phyloP scores from a whole-genome alignment of 345 rosid species.

The Schrenkiella parvula region DNA sequence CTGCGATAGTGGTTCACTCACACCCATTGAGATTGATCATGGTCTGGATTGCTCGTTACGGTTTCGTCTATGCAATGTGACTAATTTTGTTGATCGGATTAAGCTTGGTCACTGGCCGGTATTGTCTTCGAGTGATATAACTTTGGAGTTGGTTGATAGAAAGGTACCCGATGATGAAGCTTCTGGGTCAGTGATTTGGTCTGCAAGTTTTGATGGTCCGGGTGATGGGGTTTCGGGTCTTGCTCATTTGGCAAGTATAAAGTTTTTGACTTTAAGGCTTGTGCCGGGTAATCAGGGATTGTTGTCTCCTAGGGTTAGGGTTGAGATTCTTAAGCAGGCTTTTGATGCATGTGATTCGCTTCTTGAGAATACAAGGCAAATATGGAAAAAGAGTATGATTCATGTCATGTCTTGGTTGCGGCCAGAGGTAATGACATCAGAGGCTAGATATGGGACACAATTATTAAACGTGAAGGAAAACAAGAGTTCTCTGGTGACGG shows the following conservation, averaged over 20 bases:
- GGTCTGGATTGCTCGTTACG: slow-evolving; percentile 51
- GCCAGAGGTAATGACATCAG: slow-evolving; percentile 85
- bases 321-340: slow-evolving; percentile 64
- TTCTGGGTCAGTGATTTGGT: slow-evolving; percentile 42
- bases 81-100: slow-evolving; percentile 53
- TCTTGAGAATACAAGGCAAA: slow-evolving; percentile 57
- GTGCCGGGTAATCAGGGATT: slow-evolving; percentile 38
- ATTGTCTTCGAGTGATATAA: slow-evolving; percentile 52
- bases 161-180: slow-evolving; percentile 33
- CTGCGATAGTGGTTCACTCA: slow-evolving; percentile 24
- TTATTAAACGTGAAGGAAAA: slow-evolving; percentile 34
- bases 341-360: slow-evolving; percentile 77
- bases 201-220: slow-evolving; percentile 79
- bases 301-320: slow-evolving; percentile 63
- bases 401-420: slow-evolving; percentile 90
- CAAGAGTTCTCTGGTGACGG: slow-evolving; percentile 23
- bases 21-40: slow-evolving; percentile 37
- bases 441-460: slow-evolving; percentile 56
- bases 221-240: slow-evolving; percentile 81
- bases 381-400: slow-evolving; percentile 89
- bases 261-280: slow-evolving; percentile 68
- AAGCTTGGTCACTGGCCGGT: slow-evolving; percentile 89
- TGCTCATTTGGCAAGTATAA: slow-evolving; percentile 65
- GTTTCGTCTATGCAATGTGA: slow-evolving; percentile 53
- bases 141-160: slow-evolving; percentile 56